Percentiles rank a stretch among this genome's conserved stretches.
phyloP scores from a whole-genome alignment of 306 rosid genomes.

The Neltuma alba region DNA sequence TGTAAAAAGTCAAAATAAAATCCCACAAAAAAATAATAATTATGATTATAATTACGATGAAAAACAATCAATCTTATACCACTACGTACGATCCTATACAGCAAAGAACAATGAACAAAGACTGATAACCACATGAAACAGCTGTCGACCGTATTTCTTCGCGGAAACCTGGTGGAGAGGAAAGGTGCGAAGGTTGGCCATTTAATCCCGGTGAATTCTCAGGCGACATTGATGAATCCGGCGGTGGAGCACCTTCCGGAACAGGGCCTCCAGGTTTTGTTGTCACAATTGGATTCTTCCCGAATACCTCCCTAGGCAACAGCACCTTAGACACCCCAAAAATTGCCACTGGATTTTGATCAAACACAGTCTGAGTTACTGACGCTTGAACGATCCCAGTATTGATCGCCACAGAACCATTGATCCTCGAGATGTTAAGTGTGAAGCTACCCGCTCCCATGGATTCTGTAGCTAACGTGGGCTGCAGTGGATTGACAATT shows the following conservation, averaged over 20 bases:
- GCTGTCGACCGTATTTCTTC: conserved; percentile 55
- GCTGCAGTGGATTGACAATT: conserved; percentile 89
- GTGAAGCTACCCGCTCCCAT: conserved; percentile 91
- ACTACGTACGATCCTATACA: conserved; percentile 80
- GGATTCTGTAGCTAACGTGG: conserved; percentile 91
- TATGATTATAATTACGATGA: conserved; percentile 33
- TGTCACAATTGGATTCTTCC: conserved; percentile 47
- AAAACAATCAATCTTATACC: conserved; percentile 61
- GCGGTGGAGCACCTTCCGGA: conserved; percentile 49
- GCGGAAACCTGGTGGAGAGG: conserved; percentile 74
- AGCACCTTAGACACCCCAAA: conserved; percentile 87
- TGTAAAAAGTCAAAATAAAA: conserved; percentile 47
- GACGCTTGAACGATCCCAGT: conserved; percentile 80
- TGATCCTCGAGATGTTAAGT: conserved; percentile 77
- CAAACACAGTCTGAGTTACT: conserved; percentile 89
- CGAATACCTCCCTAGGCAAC: conserved; percentile 84
- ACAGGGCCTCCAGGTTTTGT: conserved; percentile 46
- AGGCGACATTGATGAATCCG: conserved; percentile 61
- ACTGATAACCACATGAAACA: conserved; percentile 35
- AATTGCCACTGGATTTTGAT: conserved; percentile 90
- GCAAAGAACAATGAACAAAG: conserved; percentile 47
- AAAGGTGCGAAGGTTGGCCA: conserved; percentile 61
- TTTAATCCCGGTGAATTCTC: conserved; percentile 47
- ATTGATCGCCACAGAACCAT: conserved; percentile 78
- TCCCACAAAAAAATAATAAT: conserved; percentile 42